A percentile compares a stretch with the other conserved stretches of the same genome.
Conservation (phyloP, 2,329 filamentous ascomycete genomes). For the Paecilomyces sp. region DNA sequence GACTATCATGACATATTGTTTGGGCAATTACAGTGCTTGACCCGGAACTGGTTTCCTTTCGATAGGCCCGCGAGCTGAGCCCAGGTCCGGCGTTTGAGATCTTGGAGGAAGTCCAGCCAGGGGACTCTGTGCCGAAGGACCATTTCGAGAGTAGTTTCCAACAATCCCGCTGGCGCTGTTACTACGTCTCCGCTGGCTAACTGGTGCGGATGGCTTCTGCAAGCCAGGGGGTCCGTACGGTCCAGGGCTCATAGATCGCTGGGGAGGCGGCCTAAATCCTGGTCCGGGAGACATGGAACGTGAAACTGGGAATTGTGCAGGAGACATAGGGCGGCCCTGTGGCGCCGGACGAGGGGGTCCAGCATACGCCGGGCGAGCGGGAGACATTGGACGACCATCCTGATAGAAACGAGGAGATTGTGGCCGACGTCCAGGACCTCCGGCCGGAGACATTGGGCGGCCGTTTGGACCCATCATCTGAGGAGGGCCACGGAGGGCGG, state of each 20-base stretch:
- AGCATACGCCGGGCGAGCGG: constrained; percentile 19
- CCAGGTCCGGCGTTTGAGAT: constrained; percentile 41
- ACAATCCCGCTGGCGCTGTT: constrained; percentile 35
- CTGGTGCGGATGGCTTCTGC: constrained; percentile 33
- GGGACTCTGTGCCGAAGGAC: constrained; percentile 18
- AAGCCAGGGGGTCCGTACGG: constrained; percentile 36
- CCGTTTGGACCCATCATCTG: constrained; percentile 28
- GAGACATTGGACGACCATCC: constrained; percentile 24
- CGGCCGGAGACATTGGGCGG: constrained; percentile 39
- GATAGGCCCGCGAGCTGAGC: constrained; percentile 32
- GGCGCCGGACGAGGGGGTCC: constrained; percentile 17
- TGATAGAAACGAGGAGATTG: constrained; percentile 13
- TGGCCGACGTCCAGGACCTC: constrained; percentile 12
- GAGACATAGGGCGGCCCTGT: constrained; percentile 22
- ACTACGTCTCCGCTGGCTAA: constrained; percentile 32
- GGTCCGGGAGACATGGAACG: constrained; percentile 27
- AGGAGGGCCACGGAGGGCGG: constrained; percentile 26
- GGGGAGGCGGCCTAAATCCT: constrained; percentile 14
- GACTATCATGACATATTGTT: neutral
- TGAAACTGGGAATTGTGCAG: constrained; percentile 27
- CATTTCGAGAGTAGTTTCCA: constrained; percentile 13
- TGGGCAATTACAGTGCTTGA: constrained; percentile 32
- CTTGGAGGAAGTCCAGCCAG: constrained; percentile 14
- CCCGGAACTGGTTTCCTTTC: constrained; percentile 52
- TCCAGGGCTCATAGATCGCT: constrained; percentile 34